These are phyloP conservation scores for Yamadazyma friedrichii DNA, from an alignment of 1,139 yeast genomes.

Conservation along the genomic window DNA sequence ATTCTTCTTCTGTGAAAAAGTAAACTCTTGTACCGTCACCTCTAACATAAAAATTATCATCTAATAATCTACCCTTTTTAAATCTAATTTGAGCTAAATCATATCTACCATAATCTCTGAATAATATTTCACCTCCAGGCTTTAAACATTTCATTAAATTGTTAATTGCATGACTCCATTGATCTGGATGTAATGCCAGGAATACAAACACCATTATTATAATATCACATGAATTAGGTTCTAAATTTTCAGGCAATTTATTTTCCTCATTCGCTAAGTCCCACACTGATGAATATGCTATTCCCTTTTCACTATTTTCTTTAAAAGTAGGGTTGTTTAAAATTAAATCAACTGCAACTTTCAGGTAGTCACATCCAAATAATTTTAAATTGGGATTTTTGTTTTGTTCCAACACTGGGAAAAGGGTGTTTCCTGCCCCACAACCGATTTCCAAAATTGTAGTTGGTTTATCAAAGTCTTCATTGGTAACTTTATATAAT, in stretches of 20 bases:
- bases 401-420: slow-evolving; percentile 82
- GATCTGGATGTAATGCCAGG: slow-evolving; percentile 87
- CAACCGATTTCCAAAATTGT: slow-evolving; percentile 92
- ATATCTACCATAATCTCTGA: slow-evolving; percentile 94
- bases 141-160: slow-evolving; percentile 73
- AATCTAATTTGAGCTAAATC: slow-evolving; percentile 95
- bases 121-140: slow-evolving; percentile 88
- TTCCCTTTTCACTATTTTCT: slow-evolving; percentile 41
- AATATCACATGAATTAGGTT: slow-evolving; percentile 80
- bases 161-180: slow-evolving; percentile 78
- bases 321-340: slow-evolving; percentile 60
- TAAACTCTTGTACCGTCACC: slow-evolving; percentile 99
- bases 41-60: slow-evolving; percentile 91
- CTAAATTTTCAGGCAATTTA: slow-evolving; percentile 77
- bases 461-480: slow-evolving; percentile 61
- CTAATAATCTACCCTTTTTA: slow-evolving; percentile 81
- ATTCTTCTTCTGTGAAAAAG: slow-evolving; percentile 92
- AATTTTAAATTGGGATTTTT: slow-evolving; percentile 73
- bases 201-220: slow-evolving; percentile 93
- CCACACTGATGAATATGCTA: slow-evolving; percentile 90
- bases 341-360: slow-evolving; percentile 86
- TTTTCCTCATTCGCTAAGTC: slow-evolving; percentile 82
- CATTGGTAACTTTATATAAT: slow-evolving; percentile 71
- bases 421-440: slow-evolving; percentile 97
- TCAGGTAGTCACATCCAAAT: slow-evolving; percentile 87